Base-by-base conservation (phyloP, 129 eudicot species). In the Artemisia argyi region DNA sequence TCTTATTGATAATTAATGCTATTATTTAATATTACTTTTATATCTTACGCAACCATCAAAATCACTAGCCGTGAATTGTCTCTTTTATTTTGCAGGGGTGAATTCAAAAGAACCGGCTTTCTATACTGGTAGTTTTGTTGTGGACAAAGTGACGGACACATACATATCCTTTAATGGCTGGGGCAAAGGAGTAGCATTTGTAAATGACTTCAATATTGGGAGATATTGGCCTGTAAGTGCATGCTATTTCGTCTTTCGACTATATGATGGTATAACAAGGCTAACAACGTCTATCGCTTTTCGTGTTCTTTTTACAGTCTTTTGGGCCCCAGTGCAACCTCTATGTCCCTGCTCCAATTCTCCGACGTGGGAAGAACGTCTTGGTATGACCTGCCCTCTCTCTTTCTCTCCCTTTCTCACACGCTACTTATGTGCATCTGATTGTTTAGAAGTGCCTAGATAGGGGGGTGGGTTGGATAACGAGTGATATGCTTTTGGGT, bases 181-280 rank as follows among this genome's bases (percentile, higher is more conserved):
- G 98, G 88, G 92, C 13, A 93, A 93, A 83, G 98, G 98, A 58
- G 70, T 93, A 69, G 98, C 98, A 44, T 90, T 88, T 75, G 80
- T 93, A 59, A 93, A 93, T 61, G 82, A 71, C 55, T 81, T 90
- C 70, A 90, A 93, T 71, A 59, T 93, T 26, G 98, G 98, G 70
- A 84, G 98, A 73, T 93, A 54, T 78, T 93, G 98, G 98, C 98
- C 97, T 84, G 98, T 87, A 85, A 73, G 63, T 4, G 62, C 15
- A 48, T 55, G 52, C 68, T 75, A 55, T 26, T 71, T 75, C 65
- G 66, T 77, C 66, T 3, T 30, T 66, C 5, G 14, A 49, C 24
- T 58, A 19, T 66, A 68, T 47, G 20, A 49, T 73, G 18, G 19
- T 48, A 52, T 14, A 65, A 35, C 32, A 58, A 11, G 42, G 39